phyloP scores from a whole-genome alignment of 2,329 filamentous ascomycete species.

The Diaporthe aspalathi region DNA sequence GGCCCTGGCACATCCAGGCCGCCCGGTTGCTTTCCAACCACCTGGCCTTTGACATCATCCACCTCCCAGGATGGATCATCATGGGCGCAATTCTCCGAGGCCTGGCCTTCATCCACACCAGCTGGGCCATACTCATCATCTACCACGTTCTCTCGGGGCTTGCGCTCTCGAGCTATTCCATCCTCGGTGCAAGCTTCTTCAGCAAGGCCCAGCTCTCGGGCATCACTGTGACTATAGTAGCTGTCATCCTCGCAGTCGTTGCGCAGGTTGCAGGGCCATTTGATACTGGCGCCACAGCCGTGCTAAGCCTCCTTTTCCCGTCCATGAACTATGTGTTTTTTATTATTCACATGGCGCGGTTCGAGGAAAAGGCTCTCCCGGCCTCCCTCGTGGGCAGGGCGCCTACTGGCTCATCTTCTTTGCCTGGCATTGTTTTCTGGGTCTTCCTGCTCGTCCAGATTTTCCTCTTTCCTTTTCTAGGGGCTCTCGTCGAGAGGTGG shows the following conservation, averaged over 20 bases:
- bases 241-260: conserved; percentile 81
- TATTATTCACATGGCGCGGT: conserved; percentile 79
- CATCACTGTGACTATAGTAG: conserved; percentile 79
- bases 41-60: conserved; percentile 82
- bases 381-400: conserved; percentile 72
- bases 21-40: conserved; percentile 84
- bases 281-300: conserved; percentile 71
- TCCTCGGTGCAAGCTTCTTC: conserved; percentile 86
- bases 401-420: conserved; percentile 72
- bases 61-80: conserved; percentile 85
- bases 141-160: conserved; percentile 83
- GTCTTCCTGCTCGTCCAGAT: conserved; percentile 83
- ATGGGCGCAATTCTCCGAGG: conserved; percentile 73
- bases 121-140: conserved; percentile 73
- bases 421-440: conserved; percentile 63
- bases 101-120: conserved; percentile 75
- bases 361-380: conserved; percentile 70
- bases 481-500: conserved; percentile 76
- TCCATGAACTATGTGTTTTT: conserved; percentile 92
- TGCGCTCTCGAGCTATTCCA: conserved; percentile 81
- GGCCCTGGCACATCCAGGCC: conserved; percentile 80
- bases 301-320: conserved; percentile 82
- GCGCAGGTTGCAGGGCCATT: conserved; percentile 78
- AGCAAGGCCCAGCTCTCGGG: conserved; percentile 88
- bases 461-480: conserved; percentile 79